Base-by-base conservation (phyloP, 495 filamentous ascomycete species). In the Hypoxylon fragiforme region DNA sequence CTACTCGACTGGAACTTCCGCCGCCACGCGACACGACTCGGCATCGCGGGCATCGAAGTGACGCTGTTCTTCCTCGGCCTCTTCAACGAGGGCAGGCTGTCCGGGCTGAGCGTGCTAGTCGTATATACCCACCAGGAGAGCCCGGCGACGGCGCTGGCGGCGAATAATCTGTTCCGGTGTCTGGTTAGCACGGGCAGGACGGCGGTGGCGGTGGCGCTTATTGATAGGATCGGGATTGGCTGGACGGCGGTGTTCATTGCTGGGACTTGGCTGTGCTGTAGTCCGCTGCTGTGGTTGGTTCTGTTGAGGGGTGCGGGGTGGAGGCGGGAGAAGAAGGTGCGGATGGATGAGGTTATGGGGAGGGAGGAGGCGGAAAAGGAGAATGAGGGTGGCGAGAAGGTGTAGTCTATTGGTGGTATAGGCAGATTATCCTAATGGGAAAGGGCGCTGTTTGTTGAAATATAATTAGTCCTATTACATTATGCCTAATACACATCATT, bases 141-240 rank as follows among this genome's bases (percentile, higher is more conserved):
- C 20, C 66, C 78, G 7, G 76, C 76, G 0, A 75, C 75, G 1
- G 73, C 75, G 0, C 64, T 67, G 0, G 79, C 80, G 14, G 75
- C 76, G 12, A 76, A 69, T 38, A 82, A 82, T 51, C 52, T 80
- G 0, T 65, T 67, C 20, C 66, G 77, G 0, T 81, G 76, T 44
- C 54, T 77, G 40, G 38, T 80, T 16, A 73, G 72, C 3, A 75
- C 78, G 0, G 77, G 63, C 1, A 69, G 67, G 0, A 67, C 70
- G 7, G 78, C 73, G 3, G 44, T 72, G 13, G 70, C 72, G 0
- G 44, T 59, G 0, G 76, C 76, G 1, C 48, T 80, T 26, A 73
- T 77, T 21, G 56, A 75, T 30, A 51, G 60, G 1, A 72, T 81
- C 18, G 77, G 77, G 0, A 70, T 74, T 39, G 80, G 77, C 3